These are phyloP conservation scores for Berberis vulgaris DNA, from an alignment of 164 flowering plant genomes.

Conservation along the genomic window DNA sequence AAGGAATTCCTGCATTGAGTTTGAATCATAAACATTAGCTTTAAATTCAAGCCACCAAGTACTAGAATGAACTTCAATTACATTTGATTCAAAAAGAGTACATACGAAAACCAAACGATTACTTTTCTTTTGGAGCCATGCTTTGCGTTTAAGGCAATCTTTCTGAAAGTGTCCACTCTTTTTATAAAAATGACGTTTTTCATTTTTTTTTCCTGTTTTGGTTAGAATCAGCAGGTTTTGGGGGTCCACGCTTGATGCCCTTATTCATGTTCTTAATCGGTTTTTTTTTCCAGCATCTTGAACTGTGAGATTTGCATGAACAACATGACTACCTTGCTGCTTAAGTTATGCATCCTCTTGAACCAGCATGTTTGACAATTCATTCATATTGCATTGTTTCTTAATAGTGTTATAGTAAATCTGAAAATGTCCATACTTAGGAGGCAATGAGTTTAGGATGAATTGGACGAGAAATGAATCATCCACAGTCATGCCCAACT, in stretches of 20 bases:
- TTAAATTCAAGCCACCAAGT: not conserved
- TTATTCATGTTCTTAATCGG: not conserved
- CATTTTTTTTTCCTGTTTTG: not conserved
- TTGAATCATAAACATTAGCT: not conserved
- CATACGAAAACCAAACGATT: not conserved
- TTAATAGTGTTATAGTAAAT: not conserved
- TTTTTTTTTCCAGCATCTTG: not conserved
- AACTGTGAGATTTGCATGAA: too few relatives aligned
- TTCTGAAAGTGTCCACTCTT: too few relatives aligned
- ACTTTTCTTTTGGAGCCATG: not conserved
- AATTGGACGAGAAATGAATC: slow-evolving; percentile 1
- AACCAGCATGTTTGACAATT: too few relatives aligned
- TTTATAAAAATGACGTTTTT: not conserved
- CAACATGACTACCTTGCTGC: not conserved
- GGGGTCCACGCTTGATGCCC: not conserved
- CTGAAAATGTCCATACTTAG: not conserved
- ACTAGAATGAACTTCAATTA: too few relatives aligned
- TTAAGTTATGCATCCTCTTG: not conserved
- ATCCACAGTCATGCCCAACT: not conserved
- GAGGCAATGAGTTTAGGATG: not conserved
- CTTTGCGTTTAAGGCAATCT: not conserved
- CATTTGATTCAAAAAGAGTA: too few relatives aligned
- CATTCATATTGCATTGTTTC: not conserved
- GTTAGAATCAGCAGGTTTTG: not conserved
- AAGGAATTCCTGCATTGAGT: not conserved